Evolutionary conservation across 192 early-diverging fungal genomes (phyloP), one percentile per base, ranked within the genome.

Genomic region (Coemansia sp.): DNA sequence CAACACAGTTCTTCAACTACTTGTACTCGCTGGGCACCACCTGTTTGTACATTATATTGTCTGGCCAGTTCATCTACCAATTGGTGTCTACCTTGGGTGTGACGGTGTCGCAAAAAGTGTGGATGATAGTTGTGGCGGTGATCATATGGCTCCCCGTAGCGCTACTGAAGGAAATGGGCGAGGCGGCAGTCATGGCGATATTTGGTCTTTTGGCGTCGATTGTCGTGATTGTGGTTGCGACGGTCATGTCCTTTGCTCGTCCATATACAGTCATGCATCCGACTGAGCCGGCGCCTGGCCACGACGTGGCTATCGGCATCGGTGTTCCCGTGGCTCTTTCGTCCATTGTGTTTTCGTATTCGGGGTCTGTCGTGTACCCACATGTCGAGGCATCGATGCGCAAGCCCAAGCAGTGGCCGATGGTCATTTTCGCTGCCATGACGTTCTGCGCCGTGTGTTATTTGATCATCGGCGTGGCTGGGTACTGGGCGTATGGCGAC

Each of bases 341-440:
- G 5, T 86, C 87, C 4, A 88, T 93, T 63, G 76, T 85, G 15
- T 92, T 91, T 64, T 86, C 87, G n/a, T 92, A 83, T 52, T 71
- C 85, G 35, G 92, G 91, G 4, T 91, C 91, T 23, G 88, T 87
- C 19, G 88, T 92, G 8, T 94, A 92, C 54, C 87, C 92, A 2
- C 89, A 94, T 59, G 86, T 91, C 4, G 90, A 94, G 61, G 77
- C 83, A 2, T 79, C 85, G 47, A 92, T 94, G 92, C 76, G 66
- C 37, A 69, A 88, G 47, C 92, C 92, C 8, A 69, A 86, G 19
- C 70, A 84, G 19, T 94, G 90, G 84, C 74, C 83, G 17, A 82
- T 58, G 6, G 92, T 90, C 3, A 64, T 91, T 0, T 73, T 68
- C 60, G 25, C 67, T 1, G 83, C 85, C 2, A 84, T 91, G 78